These are phyloP conservation scores for Ganoderma sinense DNA, from an alignment of 1,284 basidiomycete species.

Conservation along the genomic window DNA sequence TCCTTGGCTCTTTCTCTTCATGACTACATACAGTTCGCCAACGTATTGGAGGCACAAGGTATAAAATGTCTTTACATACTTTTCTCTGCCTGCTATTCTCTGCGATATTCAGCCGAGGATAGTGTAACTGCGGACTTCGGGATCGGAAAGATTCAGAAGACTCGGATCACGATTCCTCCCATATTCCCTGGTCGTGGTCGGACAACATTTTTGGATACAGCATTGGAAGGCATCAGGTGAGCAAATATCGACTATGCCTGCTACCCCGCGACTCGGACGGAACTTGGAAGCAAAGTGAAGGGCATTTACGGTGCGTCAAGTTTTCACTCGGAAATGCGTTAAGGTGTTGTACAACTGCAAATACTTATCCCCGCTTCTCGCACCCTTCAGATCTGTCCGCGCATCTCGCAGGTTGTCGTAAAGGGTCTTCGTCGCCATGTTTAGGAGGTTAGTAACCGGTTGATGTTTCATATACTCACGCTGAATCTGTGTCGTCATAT, in stretches of 20 bases:
- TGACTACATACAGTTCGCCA: too few relatives aligned
- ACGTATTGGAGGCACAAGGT: too few relatives aligned
- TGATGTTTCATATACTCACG: background rate
- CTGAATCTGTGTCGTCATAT: background rate
- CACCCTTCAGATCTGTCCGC: background rate
- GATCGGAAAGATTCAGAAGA: too few relatives aligned
- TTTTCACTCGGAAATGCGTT: background rate
- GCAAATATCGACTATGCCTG: too few relatives aligned
- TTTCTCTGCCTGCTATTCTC: too few relatives aligned
- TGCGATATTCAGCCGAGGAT: too few relatives aligned
- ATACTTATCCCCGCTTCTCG: background rate
- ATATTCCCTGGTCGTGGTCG: too few relatives aligned
- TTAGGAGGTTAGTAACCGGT: background rate
- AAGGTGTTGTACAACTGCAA: background rate
- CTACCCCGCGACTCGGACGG: too few relatives aligned
- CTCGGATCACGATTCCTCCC: too few relatives aligned
- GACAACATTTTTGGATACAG: background rate
- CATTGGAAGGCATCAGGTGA: background rate
- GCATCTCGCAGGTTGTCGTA: background rate
- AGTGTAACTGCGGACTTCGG: too few relatives aligned
- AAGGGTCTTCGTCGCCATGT: background rate
- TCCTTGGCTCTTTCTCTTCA: too few relatives aligned
- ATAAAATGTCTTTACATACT: too few relatives aligned
- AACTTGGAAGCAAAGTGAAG: background rate
- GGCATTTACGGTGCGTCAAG: background rate